These are phyloP conservation scores for Talinum fruticosum DNA, from an alignment of 148 eudicot genomes.

Conservation along the genomic window DNA sequence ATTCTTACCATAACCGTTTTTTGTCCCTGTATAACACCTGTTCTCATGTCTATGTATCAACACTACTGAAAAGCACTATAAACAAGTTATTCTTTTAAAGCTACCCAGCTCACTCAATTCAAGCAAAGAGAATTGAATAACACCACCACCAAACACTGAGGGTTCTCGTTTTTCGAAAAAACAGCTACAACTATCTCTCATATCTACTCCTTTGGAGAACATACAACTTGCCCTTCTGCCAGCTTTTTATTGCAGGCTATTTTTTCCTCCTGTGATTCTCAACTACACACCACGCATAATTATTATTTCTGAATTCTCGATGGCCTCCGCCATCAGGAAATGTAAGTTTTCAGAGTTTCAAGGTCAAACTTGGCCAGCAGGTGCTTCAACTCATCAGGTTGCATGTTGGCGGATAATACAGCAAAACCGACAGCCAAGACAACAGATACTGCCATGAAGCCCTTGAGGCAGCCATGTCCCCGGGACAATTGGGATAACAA, in stretches of 20 bases:
- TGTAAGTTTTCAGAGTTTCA: background rate
- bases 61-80: slow-evolving; percentile 2
- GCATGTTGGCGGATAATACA: slow-evolving; percentile 26
- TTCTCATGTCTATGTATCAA: slow-evolving; percentile 3
- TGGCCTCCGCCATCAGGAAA: background rate
- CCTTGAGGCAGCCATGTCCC: slow-evolving; percentile 34
- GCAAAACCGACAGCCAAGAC: slow-evolving; percentile 28
- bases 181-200: background rate
- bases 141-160: background rate
- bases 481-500: slow-evolving; percentile 36
- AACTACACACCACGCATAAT: background rate
- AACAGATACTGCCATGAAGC: background rate
- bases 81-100: background rate
- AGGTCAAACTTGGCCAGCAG: slow-evolving; percentile 16
- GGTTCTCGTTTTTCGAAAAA: background rate
- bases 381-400: slow-evolving; percentile 26
- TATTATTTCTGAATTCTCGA: background rate
- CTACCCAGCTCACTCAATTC: background rate
- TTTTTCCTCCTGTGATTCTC: background rate
- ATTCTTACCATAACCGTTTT: background rate
- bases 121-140: slow-evolving; percentile 1
- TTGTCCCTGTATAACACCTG: background rate
- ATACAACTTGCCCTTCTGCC: background rate
- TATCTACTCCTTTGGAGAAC: background rate
- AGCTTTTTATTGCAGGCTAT: background rate